Base-by-base conservation (phyloP, 2,329 filamentous ascomycete species). In the Cercospora berteroae region DNA sequence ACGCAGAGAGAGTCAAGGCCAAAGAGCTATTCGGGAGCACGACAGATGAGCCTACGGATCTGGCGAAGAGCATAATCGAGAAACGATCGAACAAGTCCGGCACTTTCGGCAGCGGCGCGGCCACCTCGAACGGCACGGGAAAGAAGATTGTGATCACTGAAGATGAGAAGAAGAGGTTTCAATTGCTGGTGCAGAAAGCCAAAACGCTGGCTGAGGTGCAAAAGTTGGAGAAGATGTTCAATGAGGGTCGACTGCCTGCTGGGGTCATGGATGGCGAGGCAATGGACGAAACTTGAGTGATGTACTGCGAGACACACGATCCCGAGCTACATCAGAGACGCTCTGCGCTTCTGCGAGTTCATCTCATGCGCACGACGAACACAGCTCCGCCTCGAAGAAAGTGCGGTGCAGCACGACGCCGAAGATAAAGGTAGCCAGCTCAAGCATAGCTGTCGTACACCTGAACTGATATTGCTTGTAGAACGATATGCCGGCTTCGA, bases 181-280 rank as follows among this genome's bases (percentile, higher is more conserved):
- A 96, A 81, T 90, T 93, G 76, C 85, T 94, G 81, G 96, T 99
- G 79, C 89, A 89, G 80, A 92, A 92, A 76, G 94, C 95, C 5
- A 93, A 90, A 79, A 96, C 90, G 76, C 79, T 99, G 76, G 90
- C 93, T 73, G 95, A 98, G 82, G 96, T 99, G 77, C 90, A 92
- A 66, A 86, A 88, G 72, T 79, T 99, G 77, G 95, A 99, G 83
- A 96, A 94, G 83, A 92, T 95, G 80, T 81, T 98, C 72, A 91
- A 92, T 70, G 94, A 98, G 79, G 95, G 95, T 1, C 85, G 91
- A 76, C 85, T 98, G 79, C 94, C 94, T 2, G 60, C 71, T 27
- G 76, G 74, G 12, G 69, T 77, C 1, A 69, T 69, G 48, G 71
- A 71, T 33, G 73, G 72, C 25, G 74, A 73, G 59, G 72, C 61